Base-by-base conservation (phyloP, 805 yeast species). In the Metschnikowia noctiluminum region DNA sequence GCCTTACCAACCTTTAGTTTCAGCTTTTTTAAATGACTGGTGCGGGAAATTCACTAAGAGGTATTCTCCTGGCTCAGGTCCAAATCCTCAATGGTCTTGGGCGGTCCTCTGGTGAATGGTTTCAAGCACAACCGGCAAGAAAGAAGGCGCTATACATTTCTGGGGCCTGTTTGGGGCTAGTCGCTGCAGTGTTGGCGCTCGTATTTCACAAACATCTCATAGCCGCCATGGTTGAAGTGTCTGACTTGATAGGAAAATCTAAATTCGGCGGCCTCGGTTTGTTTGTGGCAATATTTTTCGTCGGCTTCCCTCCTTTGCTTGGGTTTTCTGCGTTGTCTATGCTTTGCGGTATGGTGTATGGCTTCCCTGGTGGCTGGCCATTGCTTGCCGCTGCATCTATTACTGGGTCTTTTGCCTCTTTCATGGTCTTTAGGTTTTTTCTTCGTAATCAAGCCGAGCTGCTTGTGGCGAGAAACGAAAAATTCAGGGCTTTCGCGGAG, bases 281-380 rank as follows among this genome's bases (percentile, higher is more conserved):
- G 49, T 77, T 83, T 44, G 14, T 65, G 4, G 63, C 84, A 40
- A 66, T 90, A 3, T 78, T 85, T 55, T 28, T 76, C 1, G 90
- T 91, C 5, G 82, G 94, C 0, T 91, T 92, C 71, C 98, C 99
- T 1, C 99, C 98, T 1, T 54, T 92, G 56, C 65, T 89, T 32
- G 99, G 99, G 1, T 91, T 84, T 67, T 78, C 92, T 5, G 74
- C 84, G 16, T 64, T 87, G 15, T 77, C 85, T 15, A 76, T 86
- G 41, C 62, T 85, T 13, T 72, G 82, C 5, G 99, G 98, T 2
- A 81, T 89, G 79, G 78, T 85, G 8, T 94, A 84, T 63, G 98
- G 97, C 1, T 78, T 89, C 51, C 75, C 83, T 11, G 62, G 72
- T 39, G 97, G 96, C 0, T 94, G 96, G 94, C 74, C 85, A 3